Evolutionary conservation across 2,329 filamentous ascomycete species (phyloP).

Genomic region (Aspergillus neotritici): DNA sequence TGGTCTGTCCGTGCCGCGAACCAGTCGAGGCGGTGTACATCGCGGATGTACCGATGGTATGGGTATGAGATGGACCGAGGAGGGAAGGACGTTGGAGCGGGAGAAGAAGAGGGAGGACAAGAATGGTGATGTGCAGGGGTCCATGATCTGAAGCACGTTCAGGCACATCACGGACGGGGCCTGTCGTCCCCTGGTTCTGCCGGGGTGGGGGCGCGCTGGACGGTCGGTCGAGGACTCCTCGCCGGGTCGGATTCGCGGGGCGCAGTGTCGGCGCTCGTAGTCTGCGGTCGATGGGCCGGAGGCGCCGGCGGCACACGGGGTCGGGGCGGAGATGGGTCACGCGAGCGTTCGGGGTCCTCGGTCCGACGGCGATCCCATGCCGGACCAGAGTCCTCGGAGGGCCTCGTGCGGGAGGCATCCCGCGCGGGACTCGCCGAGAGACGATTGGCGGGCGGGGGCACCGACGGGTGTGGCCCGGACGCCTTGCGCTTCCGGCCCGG

Average conservation of each 20-base stretch:
- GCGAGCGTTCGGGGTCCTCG: slow-evolving; percentile 2
- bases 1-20: too few relatives aligned
- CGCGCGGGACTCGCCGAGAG: slow-evolving; percentile 32
- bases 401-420: not conserved
- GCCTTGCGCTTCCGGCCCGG: slow-evolving; percentile 78
- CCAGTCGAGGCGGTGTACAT: too few relatives aligned
- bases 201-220: too few relatives aligned
- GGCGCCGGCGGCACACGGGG: not conserved
- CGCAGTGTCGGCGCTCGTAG: slow-evolving; percentile 6
- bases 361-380: slow-evolving; percentile 1
- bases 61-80: too few relatives aligned
- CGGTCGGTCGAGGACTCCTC: slow-evolving; percentile 3
- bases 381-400: not conserved
- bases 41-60: too few relatives aligned
- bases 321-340: slow-evolving; percentile 1
- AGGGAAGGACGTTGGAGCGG: too few relatives aligned
- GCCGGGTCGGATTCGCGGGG: slow-evolving; percentile 10
- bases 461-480: slow-evolving; percentile 47
- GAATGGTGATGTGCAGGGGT: too few relatives aligned
- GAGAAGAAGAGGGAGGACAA: too few relatives aligned
- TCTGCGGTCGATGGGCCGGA: slow-evolving; percentile 2
- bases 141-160: too few relatives aligned
- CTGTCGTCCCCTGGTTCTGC: too few relatives aligned
- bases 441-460: slow-evolving; percentile 48
- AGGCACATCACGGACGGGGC: too few relatives aligned